Evolutionary conservation across 2,329 filamentous ascomycete genomes (phyloP), one percentile per base, ranked within the genome.

Genomic region (Blumeria hordei): DNA sequence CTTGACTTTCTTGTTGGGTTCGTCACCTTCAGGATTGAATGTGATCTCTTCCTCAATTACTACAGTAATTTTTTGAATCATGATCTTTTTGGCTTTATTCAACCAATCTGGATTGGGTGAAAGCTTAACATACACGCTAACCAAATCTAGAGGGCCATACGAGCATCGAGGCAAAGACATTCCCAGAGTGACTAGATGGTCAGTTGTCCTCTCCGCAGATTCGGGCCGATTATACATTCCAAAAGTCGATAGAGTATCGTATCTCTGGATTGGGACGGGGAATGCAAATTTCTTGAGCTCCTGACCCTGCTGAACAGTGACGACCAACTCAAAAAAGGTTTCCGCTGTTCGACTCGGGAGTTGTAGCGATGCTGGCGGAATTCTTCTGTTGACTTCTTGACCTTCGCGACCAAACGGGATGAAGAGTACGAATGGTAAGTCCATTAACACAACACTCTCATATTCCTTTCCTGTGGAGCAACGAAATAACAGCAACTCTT

Each of bases 141-240:
- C 90, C 7, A 90, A 90, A 67, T 98, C 92, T 58, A 90, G 75
- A 4, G 92, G 92, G 0, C 92, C 92, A 66, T 96, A 98, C 59
- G 88, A 95, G 88, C 90, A 95, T 58, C 88, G 80, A 28, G 92
- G 90, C 60, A 98, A 73, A 58, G 88, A 94, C 61, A 95, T 94
- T 49, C 85, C 87, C 55, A 96, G 72, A 8, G 87, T 93, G 58
- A 96, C 86, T 55, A 96, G 72, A 67, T 94, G 92, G 70, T 96
- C 92, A 54, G 84, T 80, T 35, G 88, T 85, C 57, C 81, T 78
- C 63, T 93, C 83, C 55, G 87, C 86, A 57, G 83, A 84, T 68
- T 95, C 90, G 14, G 88, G 90, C 55, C 88, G 83, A 69, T 96
- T 96, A 72, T 96, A 98, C 92, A 96, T 96, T 69, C 92, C 92